Evolutionary conservation across 2,329 filamentous ascomycete species (phyloP).

Genomic region (Neonectria coccinea): DNA sequence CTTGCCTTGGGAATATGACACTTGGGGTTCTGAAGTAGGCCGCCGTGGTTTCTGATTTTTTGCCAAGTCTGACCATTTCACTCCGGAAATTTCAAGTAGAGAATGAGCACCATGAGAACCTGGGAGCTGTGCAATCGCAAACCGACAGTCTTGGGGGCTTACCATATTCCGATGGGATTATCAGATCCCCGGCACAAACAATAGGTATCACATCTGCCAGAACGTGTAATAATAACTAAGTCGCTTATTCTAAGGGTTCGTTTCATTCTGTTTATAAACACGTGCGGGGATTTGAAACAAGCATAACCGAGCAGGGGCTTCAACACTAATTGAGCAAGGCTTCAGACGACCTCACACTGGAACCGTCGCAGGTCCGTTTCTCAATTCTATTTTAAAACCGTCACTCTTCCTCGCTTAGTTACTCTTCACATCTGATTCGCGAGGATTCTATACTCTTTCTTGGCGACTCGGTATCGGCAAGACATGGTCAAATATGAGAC

Average conservation of each 20-base stretch:
- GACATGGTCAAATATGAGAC: not conserved
- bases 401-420: not conserved
- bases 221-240: not conserved
- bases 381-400: not conserved
- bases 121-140: too few species aligned
- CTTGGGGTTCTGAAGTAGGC: not conserved
- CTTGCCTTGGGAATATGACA: constrained; percentile 57
- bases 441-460: not conserved
- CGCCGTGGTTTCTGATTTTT: not conserved
- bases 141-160: too few species aligned
- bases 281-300: not conserved
- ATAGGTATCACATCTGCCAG: not conserved
- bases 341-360: not conserved
- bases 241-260: not conserved
- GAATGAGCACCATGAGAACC: too few species aligned
- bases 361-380: not conserved
- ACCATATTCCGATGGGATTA: too few species aligned
- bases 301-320: not conserved
- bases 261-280: not conserved
- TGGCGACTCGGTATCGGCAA: not conserved
- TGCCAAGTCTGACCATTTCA: not conserved
- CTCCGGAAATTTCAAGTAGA: too few species aligned
- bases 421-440: not conserved
- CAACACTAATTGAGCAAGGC: not conserved
- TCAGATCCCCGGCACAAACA: not conserved